Evolutionary conservation across 169 alveolate species (phyloP), one percentile per base, ranked within the genome.

Genomic region (Babesia bigemina): DNA sequence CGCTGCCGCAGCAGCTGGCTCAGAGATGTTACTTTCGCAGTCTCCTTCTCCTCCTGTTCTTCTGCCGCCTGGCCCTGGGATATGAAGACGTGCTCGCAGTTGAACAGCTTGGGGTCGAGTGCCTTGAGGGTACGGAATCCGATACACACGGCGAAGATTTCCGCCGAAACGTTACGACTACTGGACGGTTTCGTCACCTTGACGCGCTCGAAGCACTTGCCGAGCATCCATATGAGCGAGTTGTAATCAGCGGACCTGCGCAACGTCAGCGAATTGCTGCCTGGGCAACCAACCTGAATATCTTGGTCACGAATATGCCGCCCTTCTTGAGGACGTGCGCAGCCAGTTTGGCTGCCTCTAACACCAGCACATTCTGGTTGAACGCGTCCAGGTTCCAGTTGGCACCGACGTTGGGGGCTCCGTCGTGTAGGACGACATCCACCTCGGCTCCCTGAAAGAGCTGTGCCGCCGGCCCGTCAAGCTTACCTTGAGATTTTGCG

Each of bases 371-470:
- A 75, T 96, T 96, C 92, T 98, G 99, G 72, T 92, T 91, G 86
- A 93, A 98, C 16, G 99, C 99, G 91, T 98, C 99, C 79, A 93
- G 93, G 24, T 96, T 92, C 99, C 99, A 98, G 74, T 95, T 94
- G 8, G 98, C 94, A 56, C 99, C 99, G 75, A 98, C 98, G 87
- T 98, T 98, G 17, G 99, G 99, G 21, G 99, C 99, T 17, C 99
- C 99, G 90, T 98, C 99, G 84, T 98, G 98, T 13, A 98, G 91
- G 13, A 98, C 98, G 17, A 97, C 98, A 91, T 97, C 99, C 26
- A 96, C 99, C 81, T 96, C 95, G 56, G 91, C 88, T 57, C 95
- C 97, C 88, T 92, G 79, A 62, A 39, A 28, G 29, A 17, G 33
- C 6, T 55, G 22, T 19, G 49, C 21, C 11, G 19, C 2, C 36